These are phyloP conservation scores for Rhododendron griersonianum DNA, from an alignment of 148 eudicot genomes.

Conservation along the genomic window DNA sequence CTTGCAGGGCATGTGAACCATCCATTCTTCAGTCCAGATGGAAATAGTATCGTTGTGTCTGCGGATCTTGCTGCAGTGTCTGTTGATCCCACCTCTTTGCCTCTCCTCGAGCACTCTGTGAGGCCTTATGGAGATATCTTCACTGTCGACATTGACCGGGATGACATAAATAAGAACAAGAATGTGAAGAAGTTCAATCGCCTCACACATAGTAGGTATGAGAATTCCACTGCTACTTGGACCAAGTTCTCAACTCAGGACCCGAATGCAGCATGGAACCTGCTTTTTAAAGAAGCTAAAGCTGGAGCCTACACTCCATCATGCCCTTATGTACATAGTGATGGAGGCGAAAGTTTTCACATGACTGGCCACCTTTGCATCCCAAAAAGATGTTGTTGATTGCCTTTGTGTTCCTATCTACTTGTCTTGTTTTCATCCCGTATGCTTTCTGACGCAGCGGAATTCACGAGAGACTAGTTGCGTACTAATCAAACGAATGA, in stretches of 20 bases:
- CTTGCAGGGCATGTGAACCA: neutral
- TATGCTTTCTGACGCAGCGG: no score
- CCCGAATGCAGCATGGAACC: neutral
- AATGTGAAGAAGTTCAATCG: neutral
- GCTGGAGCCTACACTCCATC: neutral
- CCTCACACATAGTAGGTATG: neutral
- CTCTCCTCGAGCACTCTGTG: neutral
- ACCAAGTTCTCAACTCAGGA: neutral
- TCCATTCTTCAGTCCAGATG: neutral
- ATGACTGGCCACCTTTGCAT: neutral
- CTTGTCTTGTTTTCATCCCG: neutral
- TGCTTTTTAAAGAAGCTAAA: neutral
- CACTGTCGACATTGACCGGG: neutral
- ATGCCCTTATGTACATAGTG: neutral
- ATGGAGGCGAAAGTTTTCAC: neutral
- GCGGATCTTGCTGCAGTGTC: neutral
- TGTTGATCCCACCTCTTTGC: conserved; percentile 4
- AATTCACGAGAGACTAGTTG: no score
- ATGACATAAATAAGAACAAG: neutral
- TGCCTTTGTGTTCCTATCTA: neutral
- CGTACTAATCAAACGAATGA: no score
- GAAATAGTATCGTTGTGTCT: neutral
- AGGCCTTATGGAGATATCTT: conserved; percentile 5
- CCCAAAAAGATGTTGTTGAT: conserved; percentile 1
- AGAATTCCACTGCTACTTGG: neutral